A percentile compares a stretch with the other conserved stretches of the same genome.
Evolutionary conservation across 139 green algal genomes (phyloP).

Genomic region (Picochlorum sp.): DNA sequence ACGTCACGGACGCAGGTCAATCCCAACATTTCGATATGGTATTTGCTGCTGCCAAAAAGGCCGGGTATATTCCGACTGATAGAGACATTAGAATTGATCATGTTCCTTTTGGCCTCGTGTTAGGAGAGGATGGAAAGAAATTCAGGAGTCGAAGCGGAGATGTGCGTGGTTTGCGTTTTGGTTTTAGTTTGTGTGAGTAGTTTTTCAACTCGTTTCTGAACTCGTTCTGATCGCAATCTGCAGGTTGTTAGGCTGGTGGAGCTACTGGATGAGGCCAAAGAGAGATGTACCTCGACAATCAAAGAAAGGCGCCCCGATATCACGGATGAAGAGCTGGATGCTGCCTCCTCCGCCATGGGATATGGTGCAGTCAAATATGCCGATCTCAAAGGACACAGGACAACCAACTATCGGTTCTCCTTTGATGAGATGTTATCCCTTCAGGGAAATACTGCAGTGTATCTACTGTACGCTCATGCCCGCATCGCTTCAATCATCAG

Average conservation of each 20-base stretch:
- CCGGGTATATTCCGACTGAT: slow-evolving; percentile 49
- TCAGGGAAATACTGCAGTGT: slow-evolving; percentile 96
- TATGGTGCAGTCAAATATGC: slow-evolving; percentile 96
- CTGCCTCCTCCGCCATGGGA: slow-evolving; percentile 65
- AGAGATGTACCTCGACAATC: slow-evolving; percentile 50
- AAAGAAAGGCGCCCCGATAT: slow-evolving; percentile 42
- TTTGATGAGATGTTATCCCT: slow-evolving; percentile 92
- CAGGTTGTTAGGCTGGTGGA: slow-evolving; percentile 85
- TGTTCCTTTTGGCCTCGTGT: slow-evolving; percentile 93
- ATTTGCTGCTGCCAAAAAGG: slow-evolving; percentile 71
- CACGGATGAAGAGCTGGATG: slow-evolving; percentile 53
- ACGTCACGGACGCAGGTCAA: slow-evolving; percentile 94
- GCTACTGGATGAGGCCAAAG: slow-evolving; percentile 91
- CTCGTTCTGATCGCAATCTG: background rate
- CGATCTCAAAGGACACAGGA: slow-evolving; percentile 90
- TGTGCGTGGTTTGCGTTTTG: slow-evolving; percentile 9
- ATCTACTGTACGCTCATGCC: slow-evolving; percentile 95
- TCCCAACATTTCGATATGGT: slow-evolving; percentile 80
- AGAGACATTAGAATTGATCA: slow-evolving; percentile 59
- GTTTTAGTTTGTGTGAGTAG: background rate
- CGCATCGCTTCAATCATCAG: slow-evolving; percentile 76
- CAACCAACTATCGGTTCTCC: slow-evolving; percentile 94
- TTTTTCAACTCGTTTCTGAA: too few relatives aligned
- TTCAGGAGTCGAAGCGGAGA: slow-evolving; percentile 54
- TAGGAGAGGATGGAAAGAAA: slow-evolving; percentile 94